phyloP scores from a whole-genome alignment of 2,329 filamentous ascomycete species.

The Bipolaris sorokiniana region DNA sequence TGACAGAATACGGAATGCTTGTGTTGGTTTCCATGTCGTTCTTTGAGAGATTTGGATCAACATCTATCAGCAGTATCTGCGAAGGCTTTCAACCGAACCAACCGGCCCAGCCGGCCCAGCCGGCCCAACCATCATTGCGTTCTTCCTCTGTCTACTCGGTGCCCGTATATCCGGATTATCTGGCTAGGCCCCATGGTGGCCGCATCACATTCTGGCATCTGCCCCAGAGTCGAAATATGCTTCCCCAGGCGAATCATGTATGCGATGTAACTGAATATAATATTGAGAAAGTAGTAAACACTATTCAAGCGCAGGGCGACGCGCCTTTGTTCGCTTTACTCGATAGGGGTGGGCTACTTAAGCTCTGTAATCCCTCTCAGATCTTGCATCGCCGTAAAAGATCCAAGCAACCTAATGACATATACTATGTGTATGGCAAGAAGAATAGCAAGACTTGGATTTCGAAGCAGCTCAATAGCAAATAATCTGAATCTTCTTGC shows the following conservation, averaged over 20 bases:
- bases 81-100: neutral
- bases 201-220: constrained; percentile 10
- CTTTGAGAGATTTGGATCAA: constrained; percentile 4
- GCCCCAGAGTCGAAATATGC: neutral
- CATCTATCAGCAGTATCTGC: neutral
- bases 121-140: neutral
- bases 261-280: neutral
- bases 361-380: neutral
- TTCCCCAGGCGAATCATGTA: neutral
- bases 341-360: constrained; percentile 4
- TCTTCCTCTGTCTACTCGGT: constrained; percentile 7
- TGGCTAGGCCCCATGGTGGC: neutral
- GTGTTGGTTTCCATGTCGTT: constrained; percentile 8
- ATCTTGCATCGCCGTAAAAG: neutral
- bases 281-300: constrained; percentile 1
- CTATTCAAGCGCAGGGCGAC: neutral
- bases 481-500: neutral
- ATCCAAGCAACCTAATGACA: neutral
- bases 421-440: constrained; percentile 9
- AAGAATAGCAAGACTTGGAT: constrained; percentile 6
- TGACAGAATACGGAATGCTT: constrained; percentile 7
- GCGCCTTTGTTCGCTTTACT: constrained; percentile 15
- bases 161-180: neutral
- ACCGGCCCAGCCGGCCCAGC: neutral
- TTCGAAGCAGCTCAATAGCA: neutral